Percentiles rank a stretch among this genome's conserved stretches.
phyloP scores from a whole-genome alignment of 169 alveolate genomes.

The Babesia sp. region DNA sequence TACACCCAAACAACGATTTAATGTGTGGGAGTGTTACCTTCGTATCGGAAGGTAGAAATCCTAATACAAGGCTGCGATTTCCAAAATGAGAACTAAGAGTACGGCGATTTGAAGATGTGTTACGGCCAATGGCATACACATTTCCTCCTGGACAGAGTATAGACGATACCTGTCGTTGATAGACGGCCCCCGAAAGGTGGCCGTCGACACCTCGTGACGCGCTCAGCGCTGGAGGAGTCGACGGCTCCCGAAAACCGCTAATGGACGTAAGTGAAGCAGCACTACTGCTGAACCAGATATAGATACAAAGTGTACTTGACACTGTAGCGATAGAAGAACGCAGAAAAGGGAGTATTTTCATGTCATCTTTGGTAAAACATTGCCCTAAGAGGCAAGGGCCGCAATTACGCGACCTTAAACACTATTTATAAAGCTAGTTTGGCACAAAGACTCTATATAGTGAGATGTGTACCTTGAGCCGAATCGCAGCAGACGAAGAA shows the following conservation, averaged over 20 bases:
- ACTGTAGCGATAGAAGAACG: not conserved
- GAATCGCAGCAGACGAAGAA: too few species aligned
- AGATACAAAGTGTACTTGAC: conserved; percentile 23
- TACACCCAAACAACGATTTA: not conserved
- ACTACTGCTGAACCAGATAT: not conserved
- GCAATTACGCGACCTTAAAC: not conserved
- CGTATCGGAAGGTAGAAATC: not conserved
- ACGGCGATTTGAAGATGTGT: too few species aligned
- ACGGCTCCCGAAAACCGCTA: not conserved
- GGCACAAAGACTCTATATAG: not conserved
- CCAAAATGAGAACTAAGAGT: too few species aligned
- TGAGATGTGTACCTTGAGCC: not conserved
- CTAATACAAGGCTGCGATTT: too few species aligned
- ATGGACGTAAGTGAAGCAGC: not conserved
- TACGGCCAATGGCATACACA: too few species aligned
- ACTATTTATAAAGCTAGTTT: not conserved
- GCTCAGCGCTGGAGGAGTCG: not conserved
- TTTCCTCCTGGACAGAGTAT: too few species aligned
- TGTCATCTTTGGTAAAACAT: conserved; percentile 6
- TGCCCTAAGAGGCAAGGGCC: not conserved
- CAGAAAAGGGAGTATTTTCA: not conserved
- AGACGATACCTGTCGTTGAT: not conserved
- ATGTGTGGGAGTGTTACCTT: not conserved
- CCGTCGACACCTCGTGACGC: not conserved
- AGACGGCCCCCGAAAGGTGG: not conserved